Conservation (phyloP, 2,329 filamentous ascomycete species). For the Eurotiales sp. region DNA sequence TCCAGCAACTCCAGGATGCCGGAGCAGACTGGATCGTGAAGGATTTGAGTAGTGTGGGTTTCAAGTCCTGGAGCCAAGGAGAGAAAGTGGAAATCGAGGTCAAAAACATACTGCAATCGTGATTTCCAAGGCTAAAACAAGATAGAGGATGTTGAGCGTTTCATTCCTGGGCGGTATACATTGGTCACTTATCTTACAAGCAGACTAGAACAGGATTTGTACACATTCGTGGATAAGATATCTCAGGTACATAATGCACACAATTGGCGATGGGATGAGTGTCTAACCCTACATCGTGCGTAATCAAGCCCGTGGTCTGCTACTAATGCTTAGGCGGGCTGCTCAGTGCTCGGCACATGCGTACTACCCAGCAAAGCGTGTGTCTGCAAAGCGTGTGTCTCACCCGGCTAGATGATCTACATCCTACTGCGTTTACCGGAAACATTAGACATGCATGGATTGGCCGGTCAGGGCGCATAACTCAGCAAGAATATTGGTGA, state of each 20-base stretch:
- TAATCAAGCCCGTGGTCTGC: background rate
- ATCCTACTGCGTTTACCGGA: background rate
- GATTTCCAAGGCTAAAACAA: background rate
- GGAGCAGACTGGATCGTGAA: constrained; percentile 84
- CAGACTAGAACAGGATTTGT: background rate
- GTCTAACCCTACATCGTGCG: constrained; percentile 8
- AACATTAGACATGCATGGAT: constrained; percentile 5
- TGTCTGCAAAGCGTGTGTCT: background rate
- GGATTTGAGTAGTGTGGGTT: constrained; percentile 70
- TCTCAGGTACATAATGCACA: background rate
- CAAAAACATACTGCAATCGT: constrained; percentile 49
- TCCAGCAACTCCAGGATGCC: constrained; percentile 66
- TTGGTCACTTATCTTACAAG: background rate
- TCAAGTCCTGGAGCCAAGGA: constrained; percentile 51
- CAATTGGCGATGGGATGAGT: background rate
- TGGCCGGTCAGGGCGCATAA: background rate
- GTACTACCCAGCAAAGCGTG: background rate
- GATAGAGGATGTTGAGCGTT: background rate
- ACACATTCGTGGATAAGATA: background rate
- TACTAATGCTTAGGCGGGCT: background rate
- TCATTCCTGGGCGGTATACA: background rate
- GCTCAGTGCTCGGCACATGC: background rate
- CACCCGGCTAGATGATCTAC: no score
- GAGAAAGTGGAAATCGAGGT: constrained; percentile 67
- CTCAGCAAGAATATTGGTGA: background rate